A percentile compares a stretch with the other conserved stretches of the same genome.
Conservation (phyloP, 2,329 filamentous ascomycete species). For the Hypocreales sp. region DNA sequence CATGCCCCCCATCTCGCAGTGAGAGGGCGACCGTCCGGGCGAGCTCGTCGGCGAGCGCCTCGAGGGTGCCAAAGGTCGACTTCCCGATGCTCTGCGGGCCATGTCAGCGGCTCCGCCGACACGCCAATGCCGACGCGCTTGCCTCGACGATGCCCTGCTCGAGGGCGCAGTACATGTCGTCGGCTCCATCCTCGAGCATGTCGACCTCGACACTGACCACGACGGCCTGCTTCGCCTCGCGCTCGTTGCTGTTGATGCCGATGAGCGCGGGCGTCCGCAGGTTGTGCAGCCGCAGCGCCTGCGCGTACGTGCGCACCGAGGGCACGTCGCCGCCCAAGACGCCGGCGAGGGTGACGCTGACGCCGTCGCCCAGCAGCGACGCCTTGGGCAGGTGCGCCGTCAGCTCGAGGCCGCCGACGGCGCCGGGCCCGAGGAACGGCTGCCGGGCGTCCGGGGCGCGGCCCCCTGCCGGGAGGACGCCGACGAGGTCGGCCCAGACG, state of each 20-base stretch:
- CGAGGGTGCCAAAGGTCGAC: constrained; percentile 47
- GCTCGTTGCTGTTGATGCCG: constrained; percentile 59
- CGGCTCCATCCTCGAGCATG: constrained; percentile 23
- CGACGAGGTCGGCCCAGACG: constrained; percentile 18
- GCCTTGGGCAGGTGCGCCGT: constrained; percentile 50
- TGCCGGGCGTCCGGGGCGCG: constrained; percentile 2
- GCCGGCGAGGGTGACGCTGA: constrained; percentile 32
- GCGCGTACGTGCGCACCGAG: constrained; percentile 10
- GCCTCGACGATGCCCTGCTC: constrained; percentile 50
- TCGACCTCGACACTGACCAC: constrained; percentile 49
- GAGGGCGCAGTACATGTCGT: constrained; percentile 38
- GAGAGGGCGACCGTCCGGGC: constrained; percentile 28
- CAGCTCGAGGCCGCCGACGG: constrained; percentile 32
- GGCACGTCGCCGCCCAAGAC: constrained; percentile 18
- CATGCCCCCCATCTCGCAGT: constrained; percentile 14
- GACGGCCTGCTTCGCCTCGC: constrained; percentile 49
- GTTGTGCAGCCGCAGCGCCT: constrained; percentile 33
- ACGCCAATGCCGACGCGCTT: too few species aligned
- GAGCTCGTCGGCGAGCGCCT: constrained; percentile 38
- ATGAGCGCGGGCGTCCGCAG: constrained; percentile 52
- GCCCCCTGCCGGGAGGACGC: constrained; percentile 6
- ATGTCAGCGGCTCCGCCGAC: too few species aligned
- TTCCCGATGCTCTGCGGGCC: constrained; percentile 38
- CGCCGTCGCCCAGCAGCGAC: constrained; percentile 46
- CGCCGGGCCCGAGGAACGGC: constrained; percentile 14